Evolutionary conservation across 345 rosid genomes (phyloP).

Genomic region (Eucalyptus marginata): DNA sequence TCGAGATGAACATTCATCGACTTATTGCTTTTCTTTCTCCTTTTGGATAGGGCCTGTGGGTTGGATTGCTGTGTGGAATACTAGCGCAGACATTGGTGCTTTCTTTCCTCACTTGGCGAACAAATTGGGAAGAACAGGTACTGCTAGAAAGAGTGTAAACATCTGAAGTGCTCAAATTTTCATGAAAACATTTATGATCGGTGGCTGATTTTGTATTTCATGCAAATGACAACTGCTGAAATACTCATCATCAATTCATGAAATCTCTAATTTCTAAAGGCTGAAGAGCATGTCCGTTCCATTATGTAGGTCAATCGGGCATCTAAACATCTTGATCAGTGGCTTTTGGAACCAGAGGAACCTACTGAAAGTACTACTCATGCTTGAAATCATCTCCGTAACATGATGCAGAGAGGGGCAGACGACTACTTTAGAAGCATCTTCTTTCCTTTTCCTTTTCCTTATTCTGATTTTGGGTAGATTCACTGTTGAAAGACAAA

Average conservation of each 20-base stretch:
- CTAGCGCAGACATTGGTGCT: slow-evolving; percentile 14
- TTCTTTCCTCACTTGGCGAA: slow-evolving; percentile 26
- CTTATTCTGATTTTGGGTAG: neutral
- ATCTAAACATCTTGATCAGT: neutral
- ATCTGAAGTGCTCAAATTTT: neutral
- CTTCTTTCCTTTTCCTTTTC: neutral
- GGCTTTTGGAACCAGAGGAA: neutral
- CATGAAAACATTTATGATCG: neutral
- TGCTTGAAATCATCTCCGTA: neutral
- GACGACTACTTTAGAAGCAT: neutral
- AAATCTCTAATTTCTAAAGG: neutral
- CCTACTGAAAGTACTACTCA: neutral
- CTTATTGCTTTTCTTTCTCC: neutral
- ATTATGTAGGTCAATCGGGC: neutral
- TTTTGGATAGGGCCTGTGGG: slow-evolving; percentile 39
- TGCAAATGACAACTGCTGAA: neutral
- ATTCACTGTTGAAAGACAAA: neutral
- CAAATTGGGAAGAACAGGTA: slow-evolving; percentile 51
- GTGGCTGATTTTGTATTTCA: neutral
- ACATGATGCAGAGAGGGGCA: neutral
- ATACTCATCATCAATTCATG: neutral
- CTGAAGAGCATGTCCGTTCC: neutral
- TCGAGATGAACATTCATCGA: neutral
- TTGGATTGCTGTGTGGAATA: slow-evolving; percentile 41
- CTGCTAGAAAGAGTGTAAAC: neutral